Evolutionary conservation across 2,329 filamentous ascomycete species (phyloP), one percentile per base, ranked within the genome.

Genomic region (Aspergillus brasiliensis): DNA sequence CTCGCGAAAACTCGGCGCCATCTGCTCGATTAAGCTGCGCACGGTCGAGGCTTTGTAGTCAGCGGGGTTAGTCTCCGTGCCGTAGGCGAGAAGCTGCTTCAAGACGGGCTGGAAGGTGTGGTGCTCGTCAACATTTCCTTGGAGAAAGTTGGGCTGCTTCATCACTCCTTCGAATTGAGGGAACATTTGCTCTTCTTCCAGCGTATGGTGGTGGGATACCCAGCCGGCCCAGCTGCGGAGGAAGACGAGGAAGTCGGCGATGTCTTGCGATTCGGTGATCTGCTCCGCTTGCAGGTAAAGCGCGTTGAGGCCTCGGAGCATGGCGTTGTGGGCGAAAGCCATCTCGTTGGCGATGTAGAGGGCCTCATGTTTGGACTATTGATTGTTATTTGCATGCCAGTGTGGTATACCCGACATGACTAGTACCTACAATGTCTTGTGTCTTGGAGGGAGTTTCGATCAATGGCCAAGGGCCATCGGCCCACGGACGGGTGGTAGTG

Each of bases 141-240:
- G 17, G 7, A 57, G 23, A 0, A 51, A 49, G 3, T 17, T 17
- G 3, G 23, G 15, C 7, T 49, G 23, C 2, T 42, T 28, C 4
- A 54, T 37, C 4, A 51, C 38, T 1, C n/a, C 23, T 21, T 58
- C 57, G 3, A 48, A 54, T n/a, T 42, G 40, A 5, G 57, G 38
- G 7, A 58, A 58, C 34, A 58, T 52, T 5, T 31, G 47, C 8
- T 58, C 40, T 10, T 58, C 57, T 49, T 58, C 57, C 5, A 58
- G 19, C 5, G 15, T 23, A 10, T 58, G 57, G 34, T 58, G 57
- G 10, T 58, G 57, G 8, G 47, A 51, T 15, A 58, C 46, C 28
- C 51, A 48, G 8, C 23, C 25, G 2, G 42, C 42, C 51, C 57
- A 58, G 21, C 38, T 15, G 15, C 15, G 10, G 2, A 46, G 10